These are phyloP conservation scores for Haplographium delicatum DNA, from an alignment of 495 filamentous ascomycete genomes.

Conservation along the genomic window DNA sequence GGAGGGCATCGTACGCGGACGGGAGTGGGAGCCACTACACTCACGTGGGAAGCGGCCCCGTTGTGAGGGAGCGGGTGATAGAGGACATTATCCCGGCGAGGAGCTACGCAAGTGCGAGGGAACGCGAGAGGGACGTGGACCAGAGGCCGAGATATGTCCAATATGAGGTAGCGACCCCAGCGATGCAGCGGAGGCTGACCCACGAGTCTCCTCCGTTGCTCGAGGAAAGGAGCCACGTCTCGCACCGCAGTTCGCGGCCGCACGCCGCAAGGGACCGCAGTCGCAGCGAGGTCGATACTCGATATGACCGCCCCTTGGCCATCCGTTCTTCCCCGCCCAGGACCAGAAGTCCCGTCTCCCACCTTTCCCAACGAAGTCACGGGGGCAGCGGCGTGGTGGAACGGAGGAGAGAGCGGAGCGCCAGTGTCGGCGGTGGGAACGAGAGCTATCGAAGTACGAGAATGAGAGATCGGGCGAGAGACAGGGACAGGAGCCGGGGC, in stretches of 20 bases:
- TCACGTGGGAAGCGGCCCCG: neutral
- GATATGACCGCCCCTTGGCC: conserved; percentile 25
- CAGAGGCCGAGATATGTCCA: conserved; percentile 2
- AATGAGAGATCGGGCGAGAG: neutral
- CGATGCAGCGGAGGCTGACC: neutral
- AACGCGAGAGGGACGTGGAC: too few species aligned
- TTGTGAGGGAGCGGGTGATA: neutral
- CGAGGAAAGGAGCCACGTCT: conserved; percentile 10
- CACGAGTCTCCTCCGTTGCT: too few species aligned
- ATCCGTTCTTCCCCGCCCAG: conserved; percentile 35
- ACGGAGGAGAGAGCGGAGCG: neutral
- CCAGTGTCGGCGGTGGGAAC: neutral
- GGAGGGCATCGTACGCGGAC: conserved; percentile 1
- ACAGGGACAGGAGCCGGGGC: neutral
- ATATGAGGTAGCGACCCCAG: conserved; percentile 7
- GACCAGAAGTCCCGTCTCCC: conserved; percentile 21
- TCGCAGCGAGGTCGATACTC: conserved; percentile 14
- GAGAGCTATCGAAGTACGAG: neutral
- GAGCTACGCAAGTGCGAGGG: conserved; percentile 5
- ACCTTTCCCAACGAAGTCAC: neutral
- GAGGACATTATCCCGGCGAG: conserved; percentile 14
- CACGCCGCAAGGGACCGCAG: conserved; percentile 1
- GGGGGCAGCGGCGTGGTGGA: neutral
- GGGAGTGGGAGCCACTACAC: conserved; percentile 3
- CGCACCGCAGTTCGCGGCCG: conserved; percentile 1